Evolutionary conservation across 2,329 filamentous ascomycete species (phyloP).

Genomic region (Ophiostoma triangulosporum): DNA sequence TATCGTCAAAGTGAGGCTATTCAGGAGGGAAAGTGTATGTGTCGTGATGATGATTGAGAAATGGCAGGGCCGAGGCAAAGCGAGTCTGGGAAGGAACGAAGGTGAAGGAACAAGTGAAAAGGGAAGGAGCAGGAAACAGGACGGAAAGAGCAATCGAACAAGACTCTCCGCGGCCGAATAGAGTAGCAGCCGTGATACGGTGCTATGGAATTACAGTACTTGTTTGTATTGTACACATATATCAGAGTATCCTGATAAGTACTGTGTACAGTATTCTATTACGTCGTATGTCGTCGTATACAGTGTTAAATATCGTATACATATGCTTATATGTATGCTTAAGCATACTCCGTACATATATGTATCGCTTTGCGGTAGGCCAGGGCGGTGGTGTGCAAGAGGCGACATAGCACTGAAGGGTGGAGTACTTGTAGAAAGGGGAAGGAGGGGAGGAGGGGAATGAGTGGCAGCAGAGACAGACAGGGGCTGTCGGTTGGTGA

Average conservation of each 20-base stretch:
- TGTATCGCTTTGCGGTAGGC: background rate
- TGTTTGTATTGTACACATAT: background rate
- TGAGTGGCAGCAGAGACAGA: background rate
- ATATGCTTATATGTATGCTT: too few relatives aligned
- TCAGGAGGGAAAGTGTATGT: background rate
- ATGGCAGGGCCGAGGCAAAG: background rate
- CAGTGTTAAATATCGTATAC: too few relatives aligned
- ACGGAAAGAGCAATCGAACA: background rate
- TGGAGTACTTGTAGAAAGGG: slow-evolving; percentile 2
- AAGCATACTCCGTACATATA: too few relatives aligned
- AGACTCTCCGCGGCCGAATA: background rate
- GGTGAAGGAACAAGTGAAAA: background rate
- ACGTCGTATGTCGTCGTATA: too few relatives aligned
- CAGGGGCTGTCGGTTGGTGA: slow-evolving; percentile 5
- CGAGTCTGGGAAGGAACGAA: background rate
- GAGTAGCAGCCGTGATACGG: background rate
- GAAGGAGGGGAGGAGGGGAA: slow-evolving; percentile 2
- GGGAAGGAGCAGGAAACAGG: background rate
- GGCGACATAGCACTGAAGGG: background rate
- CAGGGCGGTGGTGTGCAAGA: background rate
- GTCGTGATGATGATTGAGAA: too few relatives aligned
- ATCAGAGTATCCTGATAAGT: too few relatives aligned
- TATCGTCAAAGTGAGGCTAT: background rate
- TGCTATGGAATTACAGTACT: background rate
- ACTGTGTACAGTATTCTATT: too few relatives aligned